Base-by-base conservation (phyloP, 2,329 filamentous ascomycete species). In the Penicillium italicum region DNA sequence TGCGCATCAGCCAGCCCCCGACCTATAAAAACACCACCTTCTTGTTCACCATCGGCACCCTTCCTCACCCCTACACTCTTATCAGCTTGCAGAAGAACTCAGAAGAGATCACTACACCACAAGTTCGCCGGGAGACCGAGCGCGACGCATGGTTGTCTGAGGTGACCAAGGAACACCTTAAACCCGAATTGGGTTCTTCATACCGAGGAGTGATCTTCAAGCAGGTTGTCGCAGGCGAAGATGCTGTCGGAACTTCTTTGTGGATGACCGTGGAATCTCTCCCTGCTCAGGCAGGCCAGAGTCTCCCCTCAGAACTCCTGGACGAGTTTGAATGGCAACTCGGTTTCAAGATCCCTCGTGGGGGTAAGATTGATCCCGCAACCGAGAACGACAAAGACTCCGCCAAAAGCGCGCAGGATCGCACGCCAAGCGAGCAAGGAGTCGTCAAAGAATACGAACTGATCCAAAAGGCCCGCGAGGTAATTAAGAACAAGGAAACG, bases 61-160 rank as follows among this genome's bases (percentile, higher is more conserved):
- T 97, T 12, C 93, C 93, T 0, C 94, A 99, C 70, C 94, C 94
- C 0, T 96, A 91, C 77, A 97, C 92, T 1, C 80, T 91, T 40
- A 82, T 86, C 51, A 83, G 85, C 12, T 78, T 97, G 18, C 80
- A 85, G 56, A 81, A 85, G 55, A 76, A 78, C 50, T 76, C 83
- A 38, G 79, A 84, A 2, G 76, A 80, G 1, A 77, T 90, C 46
- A 86, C 87, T 45, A 74, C 87, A 1, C 72, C 78, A 8, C 88
- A 85, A 77, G 82, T 92, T 58, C 83, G 87, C 43, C 81, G 86
- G 55, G 77, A 87, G 52, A 86, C 88, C 0, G 75, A 80, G 30
- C 89, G 92, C 26, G 91, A 99, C 71, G 76, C 82, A 2, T 99
- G 92, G 91, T 79, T 97, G 54, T 77, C 78, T 10, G 82, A 83